Percentiles rank a stretch among this genome's conserved stretches.
phyloP scores from a whole-genome alignment of 805 yeast genomes.

The Saturnispora quitensis region DNA sequence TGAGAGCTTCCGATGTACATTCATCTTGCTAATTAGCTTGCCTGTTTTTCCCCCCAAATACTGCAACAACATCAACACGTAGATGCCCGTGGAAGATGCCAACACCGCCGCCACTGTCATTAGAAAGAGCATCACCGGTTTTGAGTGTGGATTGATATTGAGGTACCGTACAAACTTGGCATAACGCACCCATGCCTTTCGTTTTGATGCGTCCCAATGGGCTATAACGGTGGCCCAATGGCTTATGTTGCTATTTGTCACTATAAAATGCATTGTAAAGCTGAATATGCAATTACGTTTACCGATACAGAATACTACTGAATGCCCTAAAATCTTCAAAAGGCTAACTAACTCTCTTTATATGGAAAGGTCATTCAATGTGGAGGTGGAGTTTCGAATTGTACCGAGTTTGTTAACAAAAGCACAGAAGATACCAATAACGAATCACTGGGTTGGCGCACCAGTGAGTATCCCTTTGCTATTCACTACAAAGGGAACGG shows the following conservation, averaged over 20 bases:
- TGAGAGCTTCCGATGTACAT: neutral
- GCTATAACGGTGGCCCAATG: constrained; percentile 2
- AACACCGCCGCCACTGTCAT: constrained; percentile 22
- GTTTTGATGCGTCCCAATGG: constrained; percentile 7
- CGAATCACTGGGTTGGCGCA: too few species aligned
- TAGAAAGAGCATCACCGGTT: constrained; percentile 27
- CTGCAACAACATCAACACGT: constrained; percentile 19
- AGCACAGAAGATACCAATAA: neutral
- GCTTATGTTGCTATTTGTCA: neutral
- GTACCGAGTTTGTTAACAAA: neutral
- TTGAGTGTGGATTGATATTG: constrained; percentile 23
- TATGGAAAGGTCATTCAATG: constrained; percentile 1
- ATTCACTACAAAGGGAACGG: neutral
- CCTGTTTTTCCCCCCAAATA: constrained; percentile 10
- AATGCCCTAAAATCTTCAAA: neutral
- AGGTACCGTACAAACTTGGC: constrained; percentile 14
- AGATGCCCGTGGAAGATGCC: constrained; percentile 17
- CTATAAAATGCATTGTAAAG: neutral
- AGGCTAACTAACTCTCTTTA: neutral
- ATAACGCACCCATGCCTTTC: constrained; percentile 13
- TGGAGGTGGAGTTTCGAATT: neutral
- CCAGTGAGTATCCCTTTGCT: neutral
- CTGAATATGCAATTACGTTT: neutral
- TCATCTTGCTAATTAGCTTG: neutral
- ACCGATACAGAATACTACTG: neutral